Evolutionary conservation across 192 early-diverging fungal species (phyloP).

Genomic region (Backusella sp.): DNA sequence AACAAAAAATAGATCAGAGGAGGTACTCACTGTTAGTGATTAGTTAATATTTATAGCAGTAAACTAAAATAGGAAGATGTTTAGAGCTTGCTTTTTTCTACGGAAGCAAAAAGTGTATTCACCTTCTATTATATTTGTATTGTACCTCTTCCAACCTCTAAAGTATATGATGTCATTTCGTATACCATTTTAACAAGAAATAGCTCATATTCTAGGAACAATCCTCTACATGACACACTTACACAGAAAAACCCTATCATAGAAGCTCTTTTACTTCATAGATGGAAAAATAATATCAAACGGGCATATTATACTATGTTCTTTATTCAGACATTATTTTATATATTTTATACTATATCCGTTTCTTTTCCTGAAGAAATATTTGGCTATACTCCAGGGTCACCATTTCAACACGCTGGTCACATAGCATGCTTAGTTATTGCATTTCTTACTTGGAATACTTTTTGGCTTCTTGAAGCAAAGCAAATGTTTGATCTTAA

Average conservation of each 20-base stretch:
- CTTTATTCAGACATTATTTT: constrained; percentile 1
- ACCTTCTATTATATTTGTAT: too few relatives aligned
- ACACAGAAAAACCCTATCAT: neutral
- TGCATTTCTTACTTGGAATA: neutral
- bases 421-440: neutral
- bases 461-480: neutral
- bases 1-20: too few relatives aligned
- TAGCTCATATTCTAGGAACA: too few relatives aligned
- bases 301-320: neutral
- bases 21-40: too few relatives aligned
- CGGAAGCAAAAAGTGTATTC: too few relatives aligned
- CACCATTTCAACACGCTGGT: neutral
- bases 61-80: too few relatives aligned
- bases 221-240: neutral
- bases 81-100: too few relatives aligned
- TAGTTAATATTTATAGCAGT: too few relatives aligned
- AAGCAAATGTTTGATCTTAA: neutral
- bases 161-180: too few relatives aligned
- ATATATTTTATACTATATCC: neutral
- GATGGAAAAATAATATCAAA: neutral
- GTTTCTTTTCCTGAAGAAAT: neutral
- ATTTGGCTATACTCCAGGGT: neutral
- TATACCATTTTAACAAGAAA: too few relatives aligned
- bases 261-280: constrained; percentile 4
- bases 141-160: too few relatives aligned